A percentile compares a stretch with the other conserved stretches of the same genome.
phyloP scores from a whole-genome alignment of 192 early-diverging fungal genomes.

The Backusella australiensis region DNA sequence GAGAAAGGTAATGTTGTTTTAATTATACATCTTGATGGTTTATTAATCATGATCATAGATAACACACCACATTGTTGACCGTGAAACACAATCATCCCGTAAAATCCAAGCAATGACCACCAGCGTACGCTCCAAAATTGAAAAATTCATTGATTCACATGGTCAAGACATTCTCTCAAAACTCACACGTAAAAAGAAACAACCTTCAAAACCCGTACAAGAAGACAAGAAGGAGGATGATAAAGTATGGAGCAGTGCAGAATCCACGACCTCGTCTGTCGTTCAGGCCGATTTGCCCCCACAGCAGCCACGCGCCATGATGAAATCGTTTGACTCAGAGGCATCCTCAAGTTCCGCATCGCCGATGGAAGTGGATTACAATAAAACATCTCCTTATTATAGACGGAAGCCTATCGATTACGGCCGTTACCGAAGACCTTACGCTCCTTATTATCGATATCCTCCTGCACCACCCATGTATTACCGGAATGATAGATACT shows the following conservation, averaged over 20 bases:
- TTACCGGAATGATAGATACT: not conserved
- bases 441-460: not conserved
- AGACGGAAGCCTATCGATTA: not conserved
- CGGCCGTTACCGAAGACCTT: not conserved
- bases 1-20: slow-evolving; percentile 38
- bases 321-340: not conserved
- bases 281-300: not conserved
- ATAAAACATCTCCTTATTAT: not conserved
- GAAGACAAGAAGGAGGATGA: no score
- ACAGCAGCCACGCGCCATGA: not conserved
- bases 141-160: slow-evolving; percentile 46
- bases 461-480: not conserved
- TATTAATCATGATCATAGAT: slow-evolving; percentile 30
- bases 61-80: slow-evolving; percentile 54
- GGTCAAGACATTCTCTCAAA: slow-evolving; percentile 23
- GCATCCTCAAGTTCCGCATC: not conserved
- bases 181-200: slow-evolving; percentile 20
- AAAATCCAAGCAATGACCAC: slow-evolving; percentile 39
- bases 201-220: not conserved
- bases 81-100: slow-evolving; percentile 43
- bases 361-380: not conserved
- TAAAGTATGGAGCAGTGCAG: not conserved
- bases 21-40: not conserved
- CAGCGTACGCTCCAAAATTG: slow-evolving; percentile 46
- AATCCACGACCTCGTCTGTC: not conserved